Evolutionary conservation across 805 yeast species (phyloP), one percentile per base, ranked within the genome.

Genomic region (Sugiyamaella marilandica): DNA sequence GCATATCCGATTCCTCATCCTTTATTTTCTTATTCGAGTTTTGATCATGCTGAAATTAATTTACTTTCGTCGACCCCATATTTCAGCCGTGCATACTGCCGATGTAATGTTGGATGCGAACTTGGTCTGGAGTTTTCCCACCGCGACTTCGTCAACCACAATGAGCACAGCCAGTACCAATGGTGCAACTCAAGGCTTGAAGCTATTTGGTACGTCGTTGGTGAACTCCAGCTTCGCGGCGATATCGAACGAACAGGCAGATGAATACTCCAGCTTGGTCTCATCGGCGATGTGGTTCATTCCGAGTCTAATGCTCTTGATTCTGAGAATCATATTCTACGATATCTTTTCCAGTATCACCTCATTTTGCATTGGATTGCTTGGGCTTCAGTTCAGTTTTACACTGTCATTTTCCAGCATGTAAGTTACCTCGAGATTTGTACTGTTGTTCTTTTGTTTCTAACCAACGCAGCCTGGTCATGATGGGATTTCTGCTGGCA

Each of bases 341-440:
- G 58, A 55, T 16, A 49, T 74, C 19, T 71, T 71, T 3, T 47
- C 65, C 19, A 61, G 65, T 31, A 31, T 47, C 18, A 41, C 31
- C 10, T 31, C 58, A 21, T 62, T 66, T 21, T 51, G 44, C 36
- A 49, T 26, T 11, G 29, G 52, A 3, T 56, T 77, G 2, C 61
- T 78, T 1, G 75, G 82, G 11, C 66, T 66, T 34, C 74, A 74
- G 49, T 73, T 78, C 62, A 78, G 75, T 56, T 72, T 83, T 19
- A 76, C 82, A 0, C 65, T 83, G 16, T 73, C 81, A 7, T 72
- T 82, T 35, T 72, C 79, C 45, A 71, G 82, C 16, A 54, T 83
- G 2, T 55, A 77, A 1, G 50, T 45, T 26, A 24, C 72, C 29
- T 29, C 14, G 21, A n/a, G 50, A 35, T 39, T 50, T 48, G 10